Base-by-base conservation (phyloP, 345 rosid species). In the Aquilaria malaccensis region DNA sequence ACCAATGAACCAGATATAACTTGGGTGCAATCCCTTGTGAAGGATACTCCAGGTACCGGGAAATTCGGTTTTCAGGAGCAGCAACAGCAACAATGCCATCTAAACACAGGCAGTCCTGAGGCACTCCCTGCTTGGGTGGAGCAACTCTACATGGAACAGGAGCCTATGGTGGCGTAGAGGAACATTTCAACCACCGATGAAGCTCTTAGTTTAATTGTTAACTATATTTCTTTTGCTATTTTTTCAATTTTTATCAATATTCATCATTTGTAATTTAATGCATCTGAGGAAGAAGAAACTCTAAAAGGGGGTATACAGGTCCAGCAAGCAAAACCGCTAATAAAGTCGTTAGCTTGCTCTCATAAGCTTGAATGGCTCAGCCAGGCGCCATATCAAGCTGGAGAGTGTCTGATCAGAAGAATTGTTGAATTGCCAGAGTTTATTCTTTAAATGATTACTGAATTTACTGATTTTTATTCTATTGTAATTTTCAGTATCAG, bases 111-210 rank as follows among this genome's bases (percentile, higher is more conserved):
- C 14, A 71, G 72, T 33, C 45, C 68, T 0, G 85, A 84, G 71
- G 57, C 56, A 45, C 76, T 69, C 37, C 83, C 93, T 6, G 78
- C 85, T 55, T 81, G 89, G 96, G 79, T 76, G 83, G 97, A 87
- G 74, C 94, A 88, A 63, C 53, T 85, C 61, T 84, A 83, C 75
- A 80, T 75, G 69, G 96, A 88, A 72, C 87, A 86, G 77, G 84
- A 91, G 79, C 96, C 82, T 74, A 72, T 84, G 69, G 89, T 88
- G 68, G 94, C 91, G 48, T 90, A 71, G 74, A 63, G 58, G 13
- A 64, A 3, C 58, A 63, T 22, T 53, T 45, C 54, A 70, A 61
- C 72, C 67, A n/a, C 60, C 14, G 12, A 14, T 31, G 29, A n/a
- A 62, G 47, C 57, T 57, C 70, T 54, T 50, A n/a, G 56, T 45